Conservation (phyloP, 2,329 filamentous ascomycete species). For the Colletotrichum incanum region DNA sequence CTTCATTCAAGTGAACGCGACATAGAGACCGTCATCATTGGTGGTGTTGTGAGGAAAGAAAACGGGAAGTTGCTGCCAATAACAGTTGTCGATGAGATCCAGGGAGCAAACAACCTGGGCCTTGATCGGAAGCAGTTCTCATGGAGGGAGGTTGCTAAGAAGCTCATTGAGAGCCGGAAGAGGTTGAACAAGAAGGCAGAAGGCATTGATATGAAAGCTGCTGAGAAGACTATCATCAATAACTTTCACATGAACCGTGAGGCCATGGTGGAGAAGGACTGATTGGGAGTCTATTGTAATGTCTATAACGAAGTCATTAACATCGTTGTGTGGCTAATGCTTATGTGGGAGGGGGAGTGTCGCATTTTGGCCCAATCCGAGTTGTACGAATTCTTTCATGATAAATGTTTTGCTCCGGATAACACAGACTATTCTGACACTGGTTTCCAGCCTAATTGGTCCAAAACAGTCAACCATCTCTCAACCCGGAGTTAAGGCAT, state of each 20-base stretch:
- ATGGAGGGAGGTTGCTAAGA: slow-evolving; percentile 14
- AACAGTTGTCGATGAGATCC: neutral
- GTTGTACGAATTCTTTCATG: too few relatives aligned
- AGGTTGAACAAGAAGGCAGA: slow-evolving; percentile 9
- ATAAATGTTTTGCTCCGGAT: too few relatives aligned
- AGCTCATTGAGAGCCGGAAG: slow-evolving; percentile 16
- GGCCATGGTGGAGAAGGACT: slow-evolving; percentile 18
- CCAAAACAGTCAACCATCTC: neutral
- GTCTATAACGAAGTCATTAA: too few relatives aligned
- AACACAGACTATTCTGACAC: neutral
- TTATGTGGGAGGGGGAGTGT: too few relatives aligned
- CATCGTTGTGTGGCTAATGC: too few relatives aligned
- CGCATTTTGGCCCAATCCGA: too few relatives aligned
- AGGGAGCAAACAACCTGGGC: slow-evolving; percentile 9
- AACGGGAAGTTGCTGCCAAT: slow-evolving; percentile 48
- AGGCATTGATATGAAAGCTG: slow-evolving; percentile 11
- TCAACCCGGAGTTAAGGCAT: neutral
- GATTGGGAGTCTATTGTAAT: neutral
- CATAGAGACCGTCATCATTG: slow-evolving; percentile 60
- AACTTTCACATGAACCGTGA: slow-evolving; percentile 9
- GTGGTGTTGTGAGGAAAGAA: slow-evolving; percentile 57
- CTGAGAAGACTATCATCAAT: slow-evolving; percentile 14
- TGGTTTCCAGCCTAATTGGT: neutral
- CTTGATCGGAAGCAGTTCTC: neutral
- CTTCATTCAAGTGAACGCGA: slow-evolving; percentile 59